Evolutionary conservation across 1,284 basidiomycete species (phyloP).

Genomic region (Fomitiporia mediterranea): DNA sequence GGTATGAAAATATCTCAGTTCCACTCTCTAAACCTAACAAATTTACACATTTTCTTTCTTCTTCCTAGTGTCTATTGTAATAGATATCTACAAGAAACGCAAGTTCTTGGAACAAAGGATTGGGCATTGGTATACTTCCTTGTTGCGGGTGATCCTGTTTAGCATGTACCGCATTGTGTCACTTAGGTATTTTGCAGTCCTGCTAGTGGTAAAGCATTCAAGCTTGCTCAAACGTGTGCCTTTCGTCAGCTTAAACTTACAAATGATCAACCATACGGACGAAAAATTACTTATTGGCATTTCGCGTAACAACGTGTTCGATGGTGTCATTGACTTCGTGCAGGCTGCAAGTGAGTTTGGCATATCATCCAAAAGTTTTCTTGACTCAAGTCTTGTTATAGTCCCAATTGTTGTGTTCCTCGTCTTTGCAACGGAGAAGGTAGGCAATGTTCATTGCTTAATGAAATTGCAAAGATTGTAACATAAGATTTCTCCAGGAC

Average conservation of each 20-base stretch:
- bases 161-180: conserved; percentile 18
- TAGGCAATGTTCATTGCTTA: not conserved
- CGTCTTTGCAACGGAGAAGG: conserved; percentile 17
- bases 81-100: conserved; percentile 3
- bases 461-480: not conserved
- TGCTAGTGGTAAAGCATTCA: too few species aligned
- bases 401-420: conserved; percentile 19
- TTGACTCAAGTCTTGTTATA: not conserved
- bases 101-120: not conserved
- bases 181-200: conserved; percentile 9
- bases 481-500: conserved; percentile 14
- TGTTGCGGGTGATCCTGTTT: conserved; percentile 16
- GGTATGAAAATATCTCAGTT: not conserved
- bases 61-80: conserved; percentile 9
- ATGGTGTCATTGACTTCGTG: conserved; percentile 19
- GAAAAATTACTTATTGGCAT: conserved; percentile 19
- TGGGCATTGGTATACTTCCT: conserved; percentile 8
- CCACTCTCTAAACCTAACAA: not conserved
- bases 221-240: not conserved
- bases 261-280: conserved; percentile 13
- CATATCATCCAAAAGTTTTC: not conserved
- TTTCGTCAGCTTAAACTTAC: conserved; percentile 13
- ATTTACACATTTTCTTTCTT: not conserved
- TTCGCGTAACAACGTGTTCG: conserved; percentile 14
- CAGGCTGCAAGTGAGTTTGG: conserved; percentile 16